Base-by-base conservation (phyloP, 2,329 filamentous ascomycete genomes). In the Colletotrichum sp. region DNA sequence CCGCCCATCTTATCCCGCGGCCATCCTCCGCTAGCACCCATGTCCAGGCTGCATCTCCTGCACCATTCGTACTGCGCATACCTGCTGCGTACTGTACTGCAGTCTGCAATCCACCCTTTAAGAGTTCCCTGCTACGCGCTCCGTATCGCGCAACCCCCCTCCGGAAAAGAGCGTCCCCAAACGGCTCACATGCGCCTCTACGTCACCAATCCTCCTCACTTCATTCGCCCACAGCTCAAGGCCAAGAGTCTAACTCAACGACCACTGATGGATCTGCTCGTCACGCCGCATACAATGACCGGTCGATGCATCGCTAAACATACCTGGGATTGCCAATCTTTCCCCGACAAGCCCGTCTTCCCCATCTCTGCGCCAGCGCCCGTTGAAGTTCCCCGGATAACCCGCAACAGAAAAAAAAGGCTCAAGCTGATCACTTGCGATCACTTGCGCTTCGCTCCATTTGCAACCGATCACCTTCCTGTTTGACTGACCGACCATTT, bases 241-340 rank as follows among this genome's bases (percentile, higher is more conserved):
- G 73, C 73, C 73, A 75, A 75, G 73, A 75, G 69, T 63, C 70
- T 75, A 75, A 75, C 61, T 75, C 73, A 73, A 75, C 73, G 69
- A 75, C 73, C 69, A 63, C 69, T 32, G 43, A n/a, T 71, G 32
- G 36, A 64, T 61, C 73, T 43, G 26, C 63, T 73, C 57, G 73
- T 75, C 73, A 75, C 73, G 55, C 69, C 43, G 73, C 73, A 73
- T 73, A 28, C 48, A 26, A 30, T 24, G 32, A 21, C 36, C 24
- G 43, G 24, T 21, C 24, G 21, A 55, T 48, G 16, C 69, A 26
- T 73, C 69, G 34, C 64, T 61, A 18, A 36, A n/a, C 13, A 21
- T 65, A 4, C 9, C 39, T 3, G 6, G 9, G 39, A 48, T 7
- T 48, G 73, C 39, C 69, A 75, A 73, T 75, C 57, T 73, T 73